Conservation (phyloP, 1,284 basidiomycete genomes). For the Cronartium quercuum region DNA sequence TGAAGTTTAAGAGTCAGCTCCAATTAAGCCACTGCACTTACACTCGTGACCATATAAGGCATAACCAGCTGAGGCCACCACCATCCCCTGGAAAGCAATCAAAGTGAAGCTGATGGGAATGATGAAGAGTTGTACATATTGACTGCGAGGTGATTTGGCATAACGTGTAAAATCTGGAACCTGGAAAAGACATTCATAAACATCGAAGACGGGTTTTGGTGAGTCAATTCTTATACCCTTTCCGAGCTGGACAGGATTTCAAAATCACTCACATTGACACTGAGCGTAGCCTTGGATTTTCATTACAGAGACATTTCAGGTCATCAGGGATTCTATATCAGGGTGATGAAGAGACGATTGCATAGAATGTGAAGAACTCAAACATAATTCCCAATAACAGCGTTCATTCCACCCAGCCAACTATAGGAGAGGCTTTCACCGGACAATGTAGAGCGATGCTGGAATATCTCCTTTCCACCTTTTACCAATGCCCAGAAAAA, state of each 20-base stretch:
- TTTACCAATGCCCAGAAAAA: constrained; percentile 30
- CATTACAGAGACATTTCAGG: constrained; percentile 49
- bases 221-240: too few species aligned
- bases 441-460: constrained; percentile 46
- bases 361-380: too few species aligned
- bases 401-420: constrained; percentile 66
- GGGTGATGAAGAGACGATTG: background rate
- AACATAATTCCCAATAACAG: constrained; percentile 61
- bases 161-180: constrained; percentile 60
- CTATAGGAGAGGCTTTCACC: constrained; percentile 61
- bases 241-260: background rate
- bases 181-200: constrained; percentile 57
- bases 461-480: constrained; percentile 25
- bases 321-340: constrained; percentile 44
- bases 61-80: constrained; percentile 57
- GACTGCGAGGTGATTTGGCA: constrained; percentile 47
- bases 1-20: constrained; percentile 11
- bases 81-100: constrained; percentile 58
- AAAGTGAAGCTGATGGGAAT: constrained; percentile 66
- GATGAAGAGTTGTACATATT: constrained; percentile 62
- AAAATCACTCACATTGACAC: constrained; percentile 47
- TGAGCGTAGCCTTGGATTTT: constrained; percentile 47
- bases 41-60: constrained; percentile 32
- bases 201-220: background rate
- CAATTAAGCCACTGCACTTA: constrained; percentile 9